Evolutionary conservation across 169 alveolate species (phyloP).

Genomic region (Besnoitia besnoiti): DNA sequence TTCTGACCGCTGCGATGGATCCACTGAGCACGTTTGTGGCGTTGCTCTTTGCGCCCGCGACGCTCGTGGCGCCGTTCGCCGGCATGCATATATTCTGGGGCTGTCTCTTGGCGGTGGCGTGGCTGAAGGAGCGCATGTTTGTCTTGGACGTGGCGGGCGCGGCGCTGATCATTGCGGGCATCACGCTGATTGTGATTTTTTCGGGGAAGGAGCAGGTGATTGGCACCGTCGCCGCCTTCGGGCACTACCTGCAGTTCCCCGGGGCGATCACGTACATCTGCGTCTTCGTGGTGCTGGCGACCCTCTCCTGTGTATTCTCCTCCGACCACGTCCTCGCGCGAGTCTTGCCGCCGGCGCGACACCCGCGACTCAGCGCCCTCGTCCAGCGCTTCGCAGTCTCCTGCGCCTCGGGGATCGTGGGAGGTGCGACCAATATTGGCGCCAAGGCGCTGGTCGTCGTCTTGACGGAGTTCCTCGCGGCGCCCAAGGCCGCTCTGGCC

Average conservation of each 20-base stretch:
- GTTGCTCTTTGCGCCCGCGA: constrained; percentile 27
- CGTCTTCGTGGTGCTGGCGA: neutral
- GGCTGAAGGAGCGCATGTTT: constrained; percentile 18
- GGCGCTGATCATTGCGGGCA: constrained; percentile 7
- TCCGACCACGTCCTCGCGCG: neutral
- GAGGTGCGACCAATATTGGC: constrained; percentile 37
- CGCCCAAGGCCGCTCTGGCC: neutral
- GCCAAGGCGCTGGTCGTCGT: constrained; percentile 44
- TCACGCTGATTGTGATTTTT: constrained; percentile 39
- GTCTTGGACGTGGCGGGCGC: constrained; percentile 27
- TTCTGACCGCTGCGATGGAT: constrained; percentile 5
- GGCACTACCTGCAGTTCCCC: neutral
- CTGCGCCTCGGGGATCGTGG: constrained; percentile 50
- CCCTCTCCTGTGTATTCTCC: constrained; percentile 11
- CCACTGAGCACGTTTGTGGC: neutral
- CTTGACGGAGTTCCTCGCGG: constrained; percentile 1
- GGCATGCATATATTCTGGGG: constrained; percentile 40
- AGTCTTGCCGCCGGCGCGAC: neutral
- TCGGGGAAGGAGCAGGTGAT: constrained; percentile 32
- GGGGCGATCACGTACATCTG: constrained; percentile 8
- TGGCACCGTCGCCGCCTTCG: neutral
- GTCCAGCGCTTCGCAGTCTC: constrained; percentile 12
- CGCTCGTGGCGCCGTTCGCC: constrained; percentile 26
- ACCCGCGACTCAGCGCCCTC: neutral
- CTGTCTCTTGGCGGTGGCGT: neutral